Evolutionary conservation across 495 filamentous ascomycete genomes (phyloP).

Genomic region (Lichenothelia convexa): DNA sequence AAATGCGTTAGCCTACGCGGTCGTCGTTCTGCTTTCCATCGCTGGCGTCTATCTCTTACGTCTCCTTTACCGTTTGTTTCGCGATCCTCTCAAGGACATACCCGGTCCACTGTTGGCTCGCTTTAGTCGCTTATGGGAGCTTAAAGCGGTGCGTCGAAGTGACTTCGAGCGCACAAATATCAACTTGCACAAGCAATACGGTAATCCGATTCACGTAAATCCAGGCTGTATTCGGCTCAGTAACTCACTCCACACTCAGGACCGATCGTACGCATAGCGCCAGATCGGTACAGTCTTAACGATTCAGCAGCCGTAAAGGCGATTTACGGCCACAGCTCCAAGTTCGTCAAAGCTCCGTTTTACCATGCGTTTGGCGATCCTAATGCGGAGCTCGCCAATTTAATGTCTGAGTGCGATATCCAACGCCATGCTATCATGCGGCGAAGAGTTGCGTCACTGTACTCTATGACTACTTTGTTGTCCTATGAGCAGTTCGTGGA

Average conservation of each 20-base stretch:
- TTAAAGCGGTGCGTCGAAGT: constrained; percentile 24
- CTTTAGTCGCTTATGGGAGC: constrained; percentile 37
- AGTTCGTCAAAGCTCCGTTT: constrained; percentile 10
- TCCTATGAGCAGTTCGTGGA: constrained; percentile 38
- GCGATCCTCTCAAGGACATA: constrained; percentile 5
- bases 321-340: constrained; percentile 23
- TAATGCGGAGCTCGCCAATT: constrained; percentile 4
- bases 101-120: constrained; percentile 11
- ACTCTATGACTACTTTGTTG: constrained; percentile 35
- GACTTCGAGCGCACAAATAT: constrained; percentile 29
- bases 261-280: constrained; percentile 28
- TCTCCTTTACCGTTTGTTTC: background rate
- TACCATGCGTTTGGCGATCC: constrained; percentile 1
- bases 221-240: too few species aligned
- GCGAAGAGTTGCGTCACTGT: constrained; percentile 25
- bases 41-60: background rate
- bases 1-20: too few species aligned
- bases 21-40: too few species aligned
- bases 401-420: constrained; percentile 27
- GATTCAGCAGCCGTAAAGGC: constrained; percentile 25
- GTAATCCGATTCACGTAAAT: too few species aligned
- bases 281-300: constrained; percentile 32
- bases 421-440: constrained; percentile 22
- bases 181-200: too few species aligned
- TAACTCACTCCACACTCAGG: constrained; percentile 20